Evolutionary conservation across 1,284 basidiomycete genomes (phyloP), one percentile per base, ranked within the genome.

Genomic region (Xerocomus amazonicus): DNA sequence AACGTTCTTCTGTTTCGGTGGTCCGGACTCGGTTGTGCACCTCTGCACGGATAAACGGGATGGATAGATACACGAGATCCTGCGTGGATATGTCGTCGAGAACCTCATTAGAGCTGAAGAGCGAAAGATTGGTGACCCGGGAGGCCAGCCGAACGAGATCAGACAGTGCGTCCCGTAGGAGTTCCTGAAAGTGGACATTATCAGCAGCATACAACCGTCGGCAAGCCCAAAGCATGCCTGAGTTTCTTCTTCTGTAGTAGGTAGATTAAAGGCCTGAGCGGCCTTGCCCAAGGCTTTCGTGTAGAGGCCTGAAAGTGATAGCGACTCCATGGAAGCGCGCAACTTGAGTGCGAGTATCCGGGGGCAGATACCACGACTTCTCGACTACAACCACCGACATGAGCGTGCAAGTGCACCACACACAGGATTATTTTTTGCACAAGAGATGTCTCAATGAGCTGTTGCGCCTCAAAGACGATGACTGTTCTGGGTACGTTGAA

Each of bases 21-120:
- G 84, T 76, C 52, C 77, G 78, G n/a, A 82, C 69, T 43, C 84
- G 79, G 40, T 81, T 77, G 59, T 86, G 79, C n/a, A 90, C 76
- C 59, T 94, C 86, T 8, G 84, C 84, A 29, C 78, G 66, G 19
- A 85, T 78, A 67, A 81, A 94, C 0, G 87, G 84, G 0, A 92
- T 81, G 40, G 84, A 76, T 47, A 97, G 78, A 69, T 92, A 97
- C 9, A 87, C 73, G 43, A 97, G 70, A 68, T 94, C 83, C 29
- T 76, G 73, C 9, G 93, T 92, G 1, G 87, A 78, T 37, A 97
- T 80, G 67, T 97, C 94, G 42, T 93, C 88, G 19, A 92, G 69
- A 1, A 74, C 74, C 65, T 97, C 94, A 63, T 97, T 97, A 8
- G 85, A 74, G 48, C 90, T 93, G 69, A 96, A 94, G 17, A 97